Base-by-base conservation (phyloP, 768 basidiomycete genomes). In the Hypholoma sublateritium region DNA sequence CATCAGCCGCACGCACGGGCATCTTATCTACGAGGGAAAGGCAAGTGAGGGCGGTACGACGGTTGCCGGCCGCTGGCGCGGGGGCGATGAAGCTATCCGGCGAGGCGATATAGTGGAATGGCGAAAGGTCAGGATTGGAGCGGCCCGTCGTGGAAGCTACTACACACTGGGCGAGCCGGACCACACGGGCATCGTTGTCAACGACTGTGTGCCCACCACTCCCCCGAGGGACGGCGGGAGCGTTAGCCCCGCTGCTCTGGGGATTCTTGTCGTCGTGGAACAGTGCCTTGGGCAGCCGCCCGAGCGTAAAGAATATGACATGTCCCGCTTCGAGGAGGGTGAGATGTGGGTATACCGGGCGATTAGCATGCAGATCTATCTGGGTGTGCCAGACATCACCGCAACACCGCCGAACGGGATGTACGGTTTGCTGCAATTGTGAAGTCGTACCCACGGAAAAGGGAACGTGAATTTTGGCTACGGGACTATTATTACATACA, bases 281-380 rank as follows among this genome's bases (percentile, higher is more conserved):
- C 84, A 86, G 65, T 77, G 77, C 41, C 69, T 74, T 22, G 75
- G 76, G 3, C 65, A 64, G 32, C 71, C 72, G 16, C 83, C 83
- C 32, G 59, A 66, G 55, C 62, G 72, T 39, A 60, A 58, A 37
- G 73, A 67, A 16, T 84, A 84, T 62, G 76, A 79, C 58, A 65
- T 84, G 56, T 63, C 64, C 19, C 67, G 67, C 44, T 66, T 86
- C 51, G 70, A 75, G 58, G 68, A 74, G 59, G 83, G 83, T 3
- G 81, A 83, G 66, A 67, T 85, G 53, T 84, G 83, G 83, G 77
- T 84, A 25, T 84, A 84, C 60, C 65, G 83, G 36, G 82, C 82
- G 5, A 72, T 82, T 25, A 62, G 73, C n/a, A 73, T 80, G 73
- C 59, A 70, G 61, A 61, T 45, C 17, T 73, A 73, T 57, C 57